A percentile compares a stretch with the other conserved stretches of the same genome.
Evolutionary conservation across 805 yeast genomes (phyloP).

Genomic region (Maudiozyma turicensis): DNA sequence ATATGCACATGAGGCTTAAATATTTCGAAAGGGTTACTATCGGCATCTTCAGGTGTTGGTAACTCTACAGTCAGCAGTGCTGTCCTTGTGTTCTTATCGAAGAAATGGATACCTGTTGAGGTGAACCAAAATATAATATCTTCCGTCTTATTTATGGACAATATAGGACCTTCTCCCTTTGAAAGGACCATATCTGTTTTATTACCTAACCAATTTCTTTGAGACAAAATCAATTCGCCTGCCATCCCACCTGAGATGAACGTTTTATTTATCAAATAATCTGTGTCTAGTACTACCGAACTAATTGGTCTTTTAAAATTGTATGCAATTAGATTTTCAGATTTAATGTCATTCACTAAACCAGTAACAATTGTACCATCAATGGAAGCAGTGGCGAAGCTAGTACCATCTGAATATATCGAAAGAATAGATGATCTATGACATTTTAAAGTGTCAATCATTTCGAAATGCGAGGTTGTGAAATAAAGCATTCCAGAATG

Average conservation of each 20-base stretch:
- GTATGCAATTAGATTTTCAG: slow-evolving; percentile 47
- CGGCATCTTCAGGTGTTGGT: slow-evolving; percentile 36
- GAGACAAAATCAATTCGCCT: slow-evolving; percentile 68
- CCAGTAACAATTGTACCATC: slow-evolving; percentile 91
- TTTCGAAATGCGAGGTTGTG: slow-evolving; percentile 45
- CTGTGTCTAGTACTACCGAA: slow-evolving; percentile 70
- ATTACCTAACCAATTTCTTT: slow-evolving; percentile 80
- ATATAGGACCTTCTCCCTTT: slow-evolving; percentile 56
- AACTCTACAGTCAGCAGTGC: slow-evolving; percentile 44
- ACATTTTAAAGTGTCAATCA: slow-evolving; percentile 67
- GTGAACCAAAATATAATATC: slow-evolving; percentile 75
- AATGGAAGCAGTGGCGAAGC: slow-evolving; percentile 80
- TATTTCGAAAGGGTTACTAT: slow-evolving; percentile 54
- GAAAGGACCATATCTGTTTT: slow-evolving; percentile 60
- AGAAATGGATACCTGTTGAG: slow-evolving; percentile 66
- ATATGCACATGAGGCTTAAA: slow-evolving; percentile 72
- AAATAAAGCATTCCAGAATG: slow-evolving; percentile 79
- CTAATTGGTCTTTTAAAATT: slow-evolving; percentile 86
- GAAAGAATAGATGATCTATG: slow-evolving; percentile 79
- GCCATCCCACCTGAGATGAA: slow-evolving; percentile 87
- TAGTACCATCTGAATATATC: slow-evolving; percentile 59
- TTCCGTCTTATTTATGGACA: slow-evolving; percentile 52
- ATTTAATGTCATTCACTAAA: slow-evolving; percentile 23
- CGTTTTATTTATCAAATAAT: slow-evolving; percentile 49
- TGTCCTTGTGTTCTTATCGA: slow-evolving; percentile 43